Evolutionary conservation across 352 stramenopile species (phyloP).

Genomic region (Phytophthora fragariae): DNA sequence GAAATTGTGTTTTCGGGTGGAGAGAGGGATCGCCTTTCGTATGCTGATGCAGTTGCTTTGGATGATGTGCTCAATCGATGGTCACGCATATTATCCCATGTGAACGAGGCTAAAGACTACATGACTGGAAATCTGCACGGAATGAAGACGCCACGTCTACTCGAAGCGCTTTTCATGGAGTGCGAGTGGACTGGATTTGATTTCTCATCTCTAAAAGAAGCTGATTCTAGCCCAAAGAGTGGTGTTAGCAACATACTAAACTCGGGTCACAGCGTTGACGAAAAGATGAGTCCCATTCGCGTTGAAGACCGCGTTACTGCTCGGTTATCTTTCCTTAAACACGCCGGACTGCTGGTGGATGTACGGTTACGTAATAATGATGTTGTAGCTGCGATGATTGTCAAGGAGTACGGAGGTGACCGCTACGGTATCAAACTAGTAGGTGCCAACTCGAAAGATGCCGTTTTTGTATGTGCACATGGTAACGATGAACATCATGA

Average conservation of each 20-base stretch:
- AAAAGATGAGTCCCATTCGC: slow-evolving; percentile 29
- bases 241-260: background rate
- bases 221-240: background rate
- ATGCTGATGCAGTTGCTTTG: slow-evolving; percentile 52
- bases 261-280: background rate
- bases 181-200: slow-evolving; percentile 80
- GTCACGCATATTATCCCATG: slow-evolving; percentile 53
- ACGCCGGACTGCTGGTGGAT: slow-evolving; percentile 59
- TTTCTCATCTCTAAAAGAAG: slow-evolving; percentile 25
- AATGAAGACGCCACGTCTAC: slow-evolving; percentile 64
- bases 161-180: slow-evolving; percentile 59
- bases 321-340: slow-evolving; percentile 43
- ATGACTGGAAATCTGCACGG: slow-evolving; percentile 68
- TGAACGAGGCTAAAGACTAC: slow-evolving; percentile 69
- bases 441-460: background rate
- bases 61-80: slow-evolving; percentile 63
- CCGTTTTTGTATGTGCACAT: background rate
- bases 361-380: slow-evolving; percentile 37
- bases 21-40: slow-evolving; percentile 62
- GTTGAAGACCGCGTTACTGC: slow-evolving; percentile 46
- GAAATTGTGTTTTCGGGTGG: slow-evolving; percentile 61
- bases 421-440: slow-evolving; percentile 49
- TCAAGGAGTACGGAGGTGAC: slow-evolving; percentile 48
- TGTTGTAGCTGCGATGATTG: slow-evolving; percentile 57
- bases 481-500: background rate